Conservation (phyloP, 208 protist genomes). For the Herpetomonas muscarum region DNA sequence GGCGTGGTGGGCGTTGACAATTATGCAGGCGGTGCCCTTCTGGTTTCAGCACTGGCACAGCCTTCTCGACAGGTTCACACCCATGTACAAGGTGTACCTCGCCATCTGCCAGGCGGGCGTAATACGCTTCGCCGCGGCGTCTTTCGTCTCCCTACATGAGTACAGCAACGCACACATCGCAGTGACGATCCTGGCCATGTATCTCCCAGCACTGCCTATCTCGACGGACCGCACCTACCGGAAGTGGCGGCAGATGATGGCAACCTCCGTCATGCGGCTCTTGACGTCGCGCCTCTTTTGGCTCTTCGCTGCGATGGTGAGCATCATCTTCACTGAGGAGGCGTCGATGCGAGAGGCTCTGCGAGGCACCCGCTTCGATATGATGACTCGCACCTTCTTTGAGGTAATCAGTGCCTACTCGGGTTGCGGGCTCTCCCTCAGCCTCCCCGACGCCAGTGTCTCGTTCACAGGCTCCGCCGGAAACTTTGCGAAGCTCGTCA, state of each 20-base stretch:
- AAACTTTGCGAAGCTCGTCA: constrained; percentile 49
- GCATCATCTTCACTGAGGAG: constrained; percentile 61
- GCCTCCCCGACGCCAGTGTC: constrained; percentile 20
- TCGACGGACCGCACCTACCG: constrained; percentile 66
- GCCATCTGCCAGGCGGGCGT: constrained; percentile 62
- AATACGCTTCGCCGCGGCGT: constrained; percentile 66
- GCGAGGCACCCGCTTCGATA: constrained; percentile 45
- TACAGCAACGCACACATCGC: constrained; percentile 73
- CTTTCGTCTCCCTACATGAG: constrained; percentile 55
- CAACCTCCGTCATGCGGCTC: constrained; percentile 54
- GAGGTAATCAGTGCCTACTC: constrained; percentile 75
- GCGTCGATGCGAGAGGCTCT: constrained; percentile 14
- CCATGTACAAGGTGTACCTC: constrained; percentile 64
- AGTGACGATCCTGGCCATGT: constrained; percentile 74
- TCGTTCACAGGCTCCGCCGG: constrained; percentile 51
- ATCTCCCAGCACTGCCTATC: constrained; percentile 70
- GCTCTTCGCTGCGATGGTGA: constrained; percentile 59
- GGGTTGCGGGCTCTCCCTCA: constrained; percentile 63
- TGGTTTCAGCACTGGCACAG: constrained; percentile 70
- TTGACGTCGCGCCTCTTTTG: constrained; percentile 76
- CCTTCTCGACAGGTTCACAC: constrained; percentile 32
- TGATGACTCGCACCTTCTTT: constrained; percentile 72
- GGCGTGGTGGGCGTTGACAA: constrained; percentile 51
- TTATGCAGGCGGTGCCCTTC: constrained; percentile 53
- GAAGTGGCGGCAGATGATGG: constrained; percentile 73